Evolutionary conservation across 805 yeast species (phyloP).

Genomic region (Cyberlindnera subsufficiens): DNA sequence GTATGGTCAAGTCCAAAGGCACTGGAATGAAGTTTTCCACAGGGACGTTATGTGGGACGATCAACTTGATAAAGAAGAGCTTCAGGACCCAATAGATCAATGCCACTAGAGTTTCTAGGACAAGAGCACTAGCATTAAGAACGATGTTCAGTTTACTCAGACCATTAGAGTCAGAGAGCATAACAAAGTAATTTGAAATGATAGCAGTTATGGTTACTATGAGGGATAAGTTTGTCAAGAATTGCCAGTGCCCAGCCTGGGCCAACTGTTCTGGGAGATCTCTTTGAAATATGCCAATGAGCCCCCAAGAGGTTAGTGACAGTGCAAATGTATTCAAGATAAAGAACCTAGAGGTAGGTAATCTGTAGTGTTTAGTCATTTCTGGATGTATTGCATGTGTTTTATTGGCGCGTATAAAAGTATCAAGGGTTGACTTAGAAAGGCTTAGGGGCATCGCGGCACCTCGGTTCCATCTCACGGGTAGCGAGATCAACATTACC

Average conservation of each 20-base stretch:
- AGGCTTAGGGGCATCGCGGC: no score
- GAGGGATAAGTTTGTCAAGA: conserved; percentile 63
- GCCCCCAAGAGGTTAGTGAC: not conserved
- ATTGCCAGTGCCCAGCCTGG: conserved; percentile 65
- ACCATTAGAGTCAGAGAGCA: not conserved
- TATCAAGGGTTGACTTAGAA: no score
- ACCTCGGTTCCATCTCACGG: no score
- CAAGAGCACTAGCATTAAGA: conserved; percentile 44
- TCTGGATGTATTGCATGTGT: no score
- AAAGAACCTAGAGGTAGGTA: not conserved
- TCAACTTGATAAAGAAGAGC: conserved; percentile 43
- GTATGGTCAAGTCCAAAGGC: conserved; percentile 50
- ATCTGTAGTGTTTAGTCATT: no score
- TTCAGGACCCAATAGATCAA: conserved; percentile 65
- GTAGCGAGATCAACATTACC: no score
- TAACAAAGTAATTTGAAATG: conserved; percentile 32
- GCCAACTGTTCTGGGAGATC: conserved; percentile 43
- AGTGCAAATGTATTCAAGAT: not conserved
- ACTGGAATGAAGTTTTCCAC: conserved; percentile 37
- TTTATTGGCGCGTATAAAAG: no score
- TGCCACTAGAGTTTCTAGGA: conserved; percentile 57
- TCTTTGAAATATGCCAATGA: not conserved
- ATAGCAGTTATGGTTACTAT: conserved; percentile 36
- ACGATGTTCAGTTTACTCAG: conserved; percentile 4
- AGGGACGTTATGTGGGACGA: conserved; percentile 30